phyloP scores from a whole-genome alignment of 176 grass and related monocot species.

The Luzula sylvatica region DNA sequence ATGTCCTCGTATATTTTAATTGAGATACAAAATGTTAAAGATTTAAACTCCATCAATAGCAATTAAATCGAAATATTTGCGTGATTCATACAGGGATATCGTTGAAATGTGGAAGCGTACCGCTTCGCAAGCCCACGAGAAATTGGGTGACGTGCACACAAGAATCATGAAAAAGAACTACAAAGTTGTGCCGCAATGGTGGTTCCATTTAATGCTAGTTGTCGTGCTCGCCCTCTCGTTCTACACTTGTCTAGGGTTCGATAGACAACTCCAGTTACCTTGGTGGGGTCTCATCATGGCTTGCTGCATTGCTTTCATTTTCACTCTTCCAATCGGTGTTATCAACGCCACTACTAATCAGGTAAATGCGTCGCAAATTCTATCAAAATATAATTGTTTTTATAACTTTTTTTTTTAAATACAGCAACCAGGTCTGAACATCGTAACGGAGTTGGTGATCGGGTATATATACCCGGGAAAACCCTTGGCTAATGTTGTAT shows the following conservation, averaged over 20 bases:
- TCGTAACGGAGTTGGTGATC: slow-evolving; percentile 79
- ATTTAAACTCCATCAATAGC: too few species aligned
- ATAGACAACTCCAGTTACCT: slow-evolving; percentile 56
- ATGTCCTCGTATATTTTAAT: neutral
- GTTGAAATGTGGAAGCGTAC: slow-evolving; percentile 51
- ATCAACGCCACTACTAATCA: slow-evolving; percentile 63
- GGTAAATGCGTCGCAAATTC: too few species aligned
- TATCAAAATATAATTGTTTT: too few species aligned
- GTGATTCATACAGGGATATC: slow-evolving; percentile 1
- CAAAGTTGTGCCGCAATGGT: slow-evolving; percentile 71
- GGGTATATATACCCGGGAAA: slow-evolving; percentile 68
- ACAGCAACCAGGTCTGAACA: slow-evolving; percentile 83
- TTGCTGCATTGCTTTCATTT: slow-evolving; percentile 45
- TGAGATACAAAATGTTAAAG: too few species aligned
- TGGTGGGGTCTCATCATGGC: slow-evolving; percentile 78
- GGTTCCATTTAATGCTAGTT: slow-evolving; percentile 56
- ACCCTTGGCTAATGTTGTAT: slow-evolving; percentile 80
- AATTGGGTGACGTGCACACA: slow-evolving; percentile 49
- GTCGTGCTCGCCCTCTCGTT: slow-evolving; percentile 25
- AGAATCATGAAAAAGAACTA: slow-evolving; percentile 75
- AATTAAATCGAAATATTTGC: slow-evolving; percentile 5
- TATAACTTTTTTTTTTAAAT: neutral
- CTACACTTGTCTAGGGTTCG: slow-evolving; percentile 60
- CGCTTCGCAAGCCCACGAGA: slow-evolving; percentile 18
- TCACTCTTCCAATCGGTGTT: slow-evolving; percentile 80